Evolutionary conservation across 257 asterid species (phyloP).

Genomic region (Scutellaria minor): DNA sequence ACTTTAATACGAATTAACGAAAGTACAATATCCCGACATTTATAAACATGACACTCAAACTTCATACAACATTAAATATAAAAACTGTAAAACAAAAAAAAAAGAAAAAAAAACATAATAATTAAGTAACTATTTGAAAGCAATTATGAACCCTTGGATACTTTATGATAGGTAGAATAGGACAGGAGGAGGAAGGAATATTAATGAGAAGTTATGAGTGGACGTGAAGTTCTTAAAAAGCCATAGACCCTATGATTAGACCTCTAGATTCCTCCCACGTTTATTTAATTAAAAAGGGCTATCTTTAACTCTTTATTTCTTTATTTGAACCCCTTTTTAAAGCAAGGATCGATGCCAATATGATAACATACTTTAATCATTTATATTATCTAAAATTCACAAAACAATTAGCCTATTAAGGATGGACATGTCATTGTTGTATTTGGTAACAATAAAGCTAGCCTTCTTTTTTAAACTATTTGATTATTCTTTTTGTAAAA

Average conservation of each 20-base stretch:
- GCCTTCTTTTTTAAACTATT: background rate
- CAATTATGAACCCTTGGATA: background rate
- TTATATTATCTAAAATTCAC: constrained; percentile 13
- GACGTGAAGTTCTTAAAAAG: constrained; percentile 28
- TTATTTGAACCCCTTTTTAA: constrained; percentile 32
- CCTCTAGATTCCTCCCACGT: constrained; percentile 30
- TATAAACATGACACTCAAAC: too few species aligned
- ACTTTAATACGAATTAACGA: too few species aligned
- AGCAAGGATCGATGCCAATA: constrained; percentile 37
- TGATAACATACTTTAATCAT: constrained; percentile 52
- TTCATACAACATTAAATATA: too few species aligned
- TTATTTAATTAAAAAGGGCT: constrained; percentile 22
- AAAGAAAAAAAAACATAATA: too few species aligned
- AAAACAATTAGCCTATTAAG: constrained; percentile 29
- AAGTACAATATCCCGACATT: too few species aligned
- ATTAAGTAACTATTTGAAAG: background rate
- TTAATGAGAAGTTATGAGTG: constrained; percentile 1
- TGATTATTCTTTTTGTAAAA: background rate
- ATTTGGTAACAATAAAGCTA: constrained; percentile 28
- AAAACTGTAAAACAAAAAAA: too few species aligned
- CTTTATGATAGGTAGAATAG: constrained; percentile 8
- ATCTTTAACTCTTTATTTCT: constrained; percentile 15
- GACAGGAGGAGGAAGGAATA: constrained; percentile 14
- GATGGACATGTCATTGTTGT: constrained; percentile 27
- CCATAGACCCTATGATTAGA: constrained; percentile 28